These are phyloP conservation scores for Rubus parviflorus DNA, from an alignment of 306 rosid species.

Conservation along the genomic window DNA sequence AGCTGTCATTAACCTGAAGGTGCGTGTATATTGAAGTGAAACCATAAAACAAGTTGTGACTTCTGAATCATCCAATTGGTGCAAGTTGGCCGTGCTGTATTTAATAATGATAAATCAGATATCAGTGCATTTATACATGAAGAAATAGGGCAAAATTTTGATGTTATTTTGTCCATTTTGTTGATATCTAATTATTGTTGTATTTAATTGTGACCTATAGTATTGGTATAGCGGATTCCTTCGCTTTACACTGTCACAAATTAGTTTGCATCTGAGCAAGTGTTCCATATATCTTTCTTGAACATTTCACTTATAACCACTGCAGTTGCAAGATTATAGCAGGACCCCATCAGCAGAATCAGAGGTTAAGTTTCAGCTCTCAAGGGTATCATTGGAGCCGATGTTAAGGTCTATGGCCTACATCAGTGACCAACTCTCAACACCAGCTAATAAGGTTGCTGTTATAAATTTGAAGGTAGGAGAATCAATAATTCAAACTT, in stretches of 20 bases:
- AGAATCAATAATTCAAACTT: constrained; percentile 17
- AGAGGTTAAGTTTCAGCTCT: constrained; percentile 89
- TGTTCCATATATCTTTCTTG: background rate
- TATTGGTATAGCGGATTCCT: background rate
- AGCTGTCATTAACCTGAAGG: constrained; percentile 88
- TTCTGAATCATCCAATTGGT: background rate
- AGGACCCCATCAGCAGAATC: constrained; percentile 70
- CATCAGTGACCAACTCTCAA: constrained; percentile 87
- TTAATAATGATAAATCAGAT: background rate
- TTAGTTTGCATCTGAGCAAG: constrained; percentile 19
- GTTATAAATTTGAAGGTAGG: constrained; percentile 83
- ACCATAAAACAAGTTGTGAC: constrained; percentile 13
- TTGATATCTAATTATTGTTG: background rate
- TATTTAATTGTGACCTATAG: background rate
- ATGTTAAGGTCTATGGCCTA: constrained; percentile 90
- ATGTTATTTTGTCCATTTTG: background rate
- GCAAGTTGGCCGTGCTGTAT: background rate
- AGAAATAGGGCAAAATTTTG: background rate
- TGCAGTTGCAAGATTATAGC: constrained; percentile 86
- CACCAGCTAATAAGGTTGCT: constrained; percentile 93
- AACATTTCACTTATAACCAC: constrained; percentile 21
- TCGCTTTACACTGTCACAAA: constrained; percentile 9
- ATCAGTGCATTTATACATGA: constrained; percentile 7
- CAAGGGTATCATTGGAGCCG: constrained; percentile 78
- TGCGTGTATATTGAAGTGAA: constrained; percentile 31